These are phyloP conservation scores for Cyclotella kingstonii DNA, from an alignment of 108 stramenopile genomes.

Conservation along the genomic window DNA sequence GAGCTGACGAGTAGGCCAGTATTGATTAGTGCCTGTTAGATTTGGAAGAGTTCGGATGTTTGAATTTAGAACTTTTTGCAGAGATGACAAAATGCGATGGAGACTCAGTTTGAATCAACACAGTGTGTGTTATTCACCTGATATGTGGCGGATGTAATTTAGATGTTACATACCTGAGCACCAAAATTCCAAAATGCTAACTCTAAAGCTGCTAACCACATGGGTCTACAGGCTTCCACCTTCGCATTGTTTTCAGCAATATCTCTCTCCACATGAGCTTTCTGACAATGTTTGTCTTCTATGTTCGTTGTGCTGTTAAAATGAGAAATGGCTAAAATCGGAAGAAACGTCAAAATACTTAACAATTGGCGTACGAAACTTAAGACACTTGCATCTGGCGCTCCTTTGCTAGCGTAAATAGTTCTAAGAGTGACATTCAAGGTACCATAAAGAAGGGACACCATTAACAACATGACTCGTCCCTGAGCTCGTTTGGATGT, in stretches of 20 bases:
- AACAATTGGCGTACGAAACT: conserved; percentile 52
- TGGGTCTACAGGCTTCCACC: conserved; percentile 5
- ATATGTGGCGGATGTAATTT: too few relatives aligned
- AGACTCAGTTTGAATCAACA: too few relatives aligned
- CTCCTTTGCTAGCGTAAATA: conserved; percentile 49
- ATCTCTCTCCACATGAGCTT: neutral
- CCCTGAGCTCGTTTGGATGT: conserved; percentile 32
- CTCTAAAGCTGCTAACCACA: conserved; percentile 53
- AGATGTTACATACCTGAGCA: conserved; percentile 44
- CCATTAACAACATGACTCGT: conserved; percentile 42
- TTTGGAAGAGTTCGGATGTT: too few relatives aligned
- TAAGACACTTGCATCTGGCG: conserved; percentile 44
- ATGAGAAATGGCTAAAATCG: conserved; percentile 22
- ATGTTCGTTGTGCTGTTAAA: neutral
- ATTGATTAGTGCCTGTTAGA: conserved; percentile 47
- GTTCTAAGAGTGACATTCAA: conserved; percentile 54
- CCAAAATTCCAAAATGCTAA: conserved; percentile 65
- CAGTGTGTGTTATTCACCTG: too few relatives aligned
- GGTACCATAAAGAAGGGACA: conserved; percentile 62
- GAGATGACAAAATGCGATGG: too few relatives aligned
- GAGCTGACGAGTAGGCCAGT: conserved; percentile 51
- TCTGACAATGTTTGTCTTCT: neutral
- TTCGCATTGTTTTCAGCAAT: neutral
- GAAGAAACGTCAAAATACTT: conserved; percentile 51
- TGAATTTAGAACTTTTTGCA: too few relatives aligned